Evolutionary conservation across 2,329 filamentous ascomycete species (phyloP).

Genomic region (Tricladium varicosporioides): DNA sequence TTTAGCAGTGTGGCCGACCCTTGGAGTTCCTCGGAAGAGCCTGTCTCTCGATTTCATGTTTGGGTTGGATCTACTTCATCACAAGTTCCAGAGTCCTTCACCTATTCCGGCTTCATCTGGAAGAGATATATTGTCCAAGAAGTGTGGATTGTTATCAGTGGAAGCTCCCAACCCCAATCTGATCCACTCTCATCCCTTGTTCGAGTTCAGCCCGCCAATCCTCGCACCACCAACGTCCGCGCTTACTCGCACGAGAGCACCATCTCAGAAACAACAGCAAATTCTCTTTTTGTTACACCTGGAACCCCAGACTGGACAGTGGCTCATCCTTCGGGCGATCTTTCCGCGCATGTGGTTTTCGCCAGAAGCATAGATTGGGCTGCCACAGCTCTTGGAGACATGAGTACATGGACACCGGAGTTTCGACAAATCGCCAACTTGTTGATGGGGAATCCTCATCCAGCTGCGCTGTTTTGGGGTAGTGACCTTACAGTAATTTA

Average conservation of each 20-base stretch:
- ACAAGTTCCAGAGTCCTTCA: slow-evolving; percentile 45
- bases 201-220: too few relatives aligned
- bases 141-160: slow-evolving; percentile 66
- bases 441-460: slow-evolving; percentile 74
- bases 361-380: slow-evolving; percentile 71
- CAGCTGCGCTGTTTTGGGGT: slow-evolving; percentile 76
- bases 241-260: neutral
- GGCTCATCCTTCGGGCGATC: slow-evolving; percentile 56
- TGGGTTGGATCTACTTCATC: slow-evolving; percentile 33
- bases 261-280: neutral
- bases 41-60: slow-evolving; percentile 61
- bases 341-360: slow-evolving; percentile 69
- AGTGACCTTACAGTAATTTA: slow-evolving; percentile 63
- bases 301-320: slow-evolving; percentile 63
- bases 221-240: neutral
- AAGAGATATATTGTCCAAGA: slow-evolving; percentile 64
- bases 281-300: slow-evolving; percentile 16
- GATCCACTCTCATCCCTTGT: neutral
- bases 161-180: slow-evolving; percentile 26
- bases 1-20: too few relatives aligned
- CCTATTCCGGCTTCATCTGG: slow-evolving; percentile 66
- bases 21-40: too few relatives aligned
- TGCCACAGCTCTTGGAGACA: slow-evolving; percentile 68
- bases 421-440: slow-evolving; percentile 75
- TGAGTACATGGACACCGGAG: slow-evolving; percentile 69